Conservation (phyloP, 2,329 filamentous ascomycete species). For the Colletotrichum gigasporum region DNA sequence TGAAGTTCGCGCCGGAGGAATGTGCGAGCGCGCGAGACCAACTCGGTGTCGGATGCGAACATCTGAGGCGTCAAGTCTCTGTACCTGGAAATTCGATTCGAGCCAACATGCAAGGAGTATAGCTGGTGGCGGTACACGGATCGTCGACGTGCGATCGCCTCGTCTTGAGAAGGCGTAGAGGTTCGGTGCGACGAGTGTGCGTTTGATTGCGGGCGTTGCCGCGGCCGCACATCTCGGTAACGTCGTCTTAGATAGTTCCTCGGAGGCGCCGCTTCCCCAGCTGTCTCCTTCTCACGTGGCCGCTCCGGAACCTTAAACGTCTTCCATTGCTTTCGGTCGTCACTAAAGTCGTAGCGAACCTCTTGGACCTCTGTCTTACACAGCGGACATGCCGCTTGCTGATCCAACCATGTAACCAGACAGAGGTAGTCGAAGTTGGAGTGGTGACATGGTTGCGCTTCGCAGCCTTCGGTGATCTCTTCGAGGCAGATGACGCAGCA, state of each 20-base stretch:
- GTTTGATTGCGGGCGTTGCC: conserved; percentile 25
- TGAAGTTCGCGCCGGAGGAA: conserved; percentile 87
- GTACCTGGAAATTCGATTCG: conserved; percentile 81
- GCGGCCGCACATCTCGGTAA: conserved; percentile 15
- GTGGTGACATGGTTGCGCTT: conserved; percentile 82
- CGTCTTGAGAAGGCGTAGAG: conserved; percentile 34
- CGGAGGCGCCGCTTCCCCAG: not conserved
- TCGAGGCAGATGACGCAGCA: conserved; percentile 92
- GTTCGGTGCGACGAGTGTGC: conserved; percentile 34
- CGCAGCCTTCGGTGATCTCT: conserved; percentile 74
- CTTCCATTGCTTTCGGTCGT: conserved; percentile 58
- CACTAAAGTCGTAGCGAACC: conserved; percentile 66
- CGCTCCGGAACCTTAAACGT: conserved; percentile 54
- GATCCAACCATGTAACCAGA: conserved; percentile 82
- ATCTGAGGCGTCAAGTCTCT: conserved; percentile 74
- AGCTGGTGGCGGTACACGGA: conserved; percentile 77
- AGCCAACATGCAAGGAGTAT: conserved; percentile 84
- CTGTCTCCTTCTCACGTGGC: not conserved
- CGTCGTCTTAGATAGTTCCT: not conserved
- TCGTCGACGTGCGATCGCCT: conserved; percentile 67
- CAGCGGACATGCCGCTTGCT: conserved; percentile 78
- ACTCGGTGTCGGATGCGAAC: conserved; percentile 70
- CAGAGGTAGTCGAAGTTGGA: conserved; percentile 86
- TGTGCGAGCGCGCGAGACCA: conserved; percentile 79
- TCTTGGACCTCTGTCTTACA: conserved; percentile 69